Evolutionary conservation across 805 yeast species (phyloP), one percentile per base, ranked within the genome.

Genomic region (Kregervanrija delftensis): DNA sequence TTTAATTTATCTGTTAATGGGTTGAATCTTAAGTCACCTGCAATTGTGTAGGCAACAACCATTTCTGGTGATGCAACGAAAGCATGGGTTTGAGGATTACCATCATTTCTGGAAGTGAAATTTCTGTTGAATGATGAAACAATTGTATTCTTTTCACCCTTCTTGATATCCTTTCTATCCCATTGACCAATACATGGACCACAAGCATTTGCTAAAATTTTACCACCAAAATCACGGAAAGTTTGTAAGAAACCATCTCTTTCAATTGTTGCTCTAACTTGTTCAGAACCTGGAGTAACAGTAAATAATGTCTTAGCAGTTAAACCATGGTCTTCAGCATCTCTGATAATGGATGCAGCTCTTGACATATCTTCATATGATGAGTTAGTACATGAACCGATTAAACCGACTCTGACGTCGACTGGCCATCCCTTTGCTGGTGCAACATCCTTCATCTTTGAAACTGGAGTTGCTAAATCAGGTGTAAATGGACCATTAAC

Each of bases 101-200:
- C 98, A 68, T 93, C 99, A 64, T 93, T 93, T 77, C 99, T 86
- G 33, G 97, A 87, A 67, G 93, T 83, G 77, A 91, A 91, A 70
- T 91, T 91, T 77, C 99, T 85, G 80, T 91, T 91, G 78, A 90
- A 91, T 11, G 97, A 90, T 5, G 98, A 89, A 68, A 91, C 90
- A 56, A 91, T 93, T 43, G 98, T 86, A 68, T 89, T 90, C 57
- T 74, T 73, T 52, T 82, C 88, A 57, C 70, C 70, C 62, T 66
- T 66, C 58, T 65, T 58, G 49, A 86, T 77, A 62, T 86, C 95
- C 53, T 77, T 74, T 73, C 98, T 85, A 66, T 93, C 96, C 99
- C 99, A 91, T 74, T 91, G 99, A 47, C 99, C 99, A 63, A 91
- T 91, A 74, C 99, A 91, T 60, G 98, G 99, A 56, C 99, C 99